phyloP scores from a whole-genome alignment of 2,329 filamentous ascomycete species.

The Fusarium tjaetaba region DNA sequence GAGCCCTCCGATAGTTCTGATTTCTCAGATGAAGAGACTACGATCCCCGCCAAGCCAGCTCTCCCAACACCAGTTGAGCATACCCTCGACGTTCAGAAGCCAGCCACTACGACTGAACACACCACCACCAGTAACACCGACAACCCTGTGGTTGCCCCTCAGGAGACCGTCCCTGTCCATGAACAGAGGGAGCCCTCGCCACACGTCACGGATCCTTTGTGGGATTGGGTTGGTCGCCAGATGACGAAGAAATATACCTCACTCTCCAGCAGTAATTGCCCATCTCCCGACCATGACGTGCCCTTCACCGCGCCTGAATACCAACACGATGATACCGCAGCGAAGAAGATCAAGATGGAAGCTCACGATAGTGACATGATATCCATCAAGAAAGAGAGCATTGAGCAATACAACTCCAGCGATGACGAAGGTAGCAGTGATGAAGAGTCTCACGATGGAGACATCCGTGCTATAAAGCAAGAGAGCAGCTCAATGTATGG shows the following conservation, averaged over 20 bases:
- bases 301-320: conserved; percentile 8
- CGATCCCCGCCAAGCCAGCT: neutral
- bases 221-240: neutral
- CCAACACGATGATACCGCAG: neutral
- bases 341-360: conserved; percentile 9
- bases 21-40: conserved; percentile 9
- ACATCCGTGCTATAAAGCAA: neutral
- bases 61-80: neutral
- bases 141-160: neutral
- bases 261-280: neutral
- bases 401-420: neutral
- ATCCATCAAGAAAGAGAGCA: conserved; percentile 7
- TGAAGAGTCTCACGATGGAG: neutral
- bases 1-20: conserved; percentile 21
- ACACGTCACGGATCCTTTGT: neutral
- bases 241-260: neutral
- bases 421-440: neutral
- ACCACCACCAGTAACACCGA: neutral
- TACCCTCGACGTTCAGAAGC: neutral
- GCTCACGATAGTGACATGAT: neutral
- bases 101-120: neutral
- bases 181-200: neutral
- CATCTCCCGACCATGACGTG: neutral
- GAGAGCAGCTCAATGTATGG: neutral
- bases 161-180: neutral